Base-by-base conservation (phyloP, 257 asterid genomes). In the Solanum chiquidenum region DNA sequence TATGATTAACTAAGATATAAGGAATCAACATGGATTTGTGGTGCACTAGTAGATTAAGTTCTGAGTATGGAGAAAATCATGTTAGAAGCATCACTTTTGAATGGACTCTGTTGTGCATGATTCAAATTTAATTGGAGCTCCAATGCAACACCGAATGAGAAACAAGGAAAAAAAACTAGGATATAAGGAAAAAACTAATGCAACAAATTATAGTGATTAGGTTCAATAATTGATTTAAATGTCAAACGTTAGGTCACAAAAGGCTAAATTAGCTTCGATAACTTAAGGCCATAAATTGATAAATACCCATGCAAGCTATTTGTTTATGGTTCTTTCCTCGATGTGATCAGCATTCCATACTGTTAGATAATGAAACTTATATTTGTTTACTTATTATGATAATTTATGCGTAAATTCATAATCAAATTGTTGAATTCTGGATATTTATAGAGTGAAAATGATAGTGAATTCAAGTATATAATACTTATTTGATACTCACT, bases 101-200 rank as follows among this genome's bases (percentile, higher is more conserved):
- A 40, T 40, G 16, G 5, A 44, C 2, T 44, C 0, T 44, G 16
- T 11, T 11, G 0, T 49, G 1, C 7, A 3, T 0, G 0, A 49
- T 16, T 1, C 60, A 0, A 14, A 14, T 49, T 49, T 49, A 14
- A 2, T 49, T 2, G 3, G 1, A 6, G 0, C 3, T 5, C 1
- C 1, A 49, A 49, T 49, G 0, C 23, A 5, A 49, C 21, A 49
- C 23, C 3, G 2, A 5, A 16, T 2, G 3, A 18, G 9, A 49
- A 49, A 49, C 21, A 49, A 52, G 23, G 7, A 5, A 52, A 52
- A 46, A 2, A 52, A 52, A 16, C 1, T 68, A 31, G 37, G 34
- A 60, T 37, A 23, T 11, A 21, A 69, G 21, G 21, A 40, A 12
- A 76, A 23, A 12, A 12, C 33, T 40, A 76, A 76, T 40, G 11